These are phyloP conservation scores for Leccinum ochraceum DNA, from an alignment of 768 basidiomycete genomes.

Conservation along the genomic window DNA sequence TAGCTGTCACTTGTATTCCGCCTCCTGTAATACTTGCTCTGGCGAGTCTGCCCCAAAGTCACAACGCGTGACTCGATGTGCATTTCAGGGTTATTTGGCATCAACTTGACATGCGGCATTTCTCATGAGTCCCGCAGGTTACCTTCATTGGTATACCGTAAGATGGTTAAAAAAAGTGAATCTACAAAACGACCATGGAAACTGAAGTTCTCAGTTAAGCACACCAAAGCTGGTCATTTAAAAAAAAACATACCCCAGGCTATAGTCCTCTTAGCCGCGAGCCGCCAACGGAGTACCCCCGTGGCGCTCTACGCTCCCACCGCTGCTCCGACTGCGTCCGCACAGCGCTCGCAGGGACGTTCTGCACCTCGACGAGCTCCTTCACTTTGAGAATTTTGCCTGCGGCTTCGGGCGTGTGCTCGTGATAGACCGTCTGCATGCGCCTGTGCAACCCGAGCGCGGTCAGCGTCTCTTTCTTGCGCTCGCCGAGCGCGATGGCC, in stretches of 20 bases:
- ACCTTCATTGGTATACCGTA: neutral
- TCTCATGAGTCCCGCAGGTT: neutral
- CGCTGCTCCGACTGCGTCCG: constrained; percentile 71
- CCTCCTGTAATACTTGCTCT: neutral
- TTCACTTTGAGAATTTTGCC: constrained; percentile 88
- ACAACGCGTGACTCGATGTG: neutral
- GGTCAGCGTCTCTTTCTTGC: constrained; percentile 71
- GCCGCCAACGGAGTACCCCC: constrained; percentile 63
- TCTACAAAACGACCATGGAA: neutral
- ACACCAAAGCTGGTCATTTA: neutral
- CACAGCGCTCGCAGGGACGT: constrained; percentile 70
- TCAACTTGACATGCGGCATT: neutral
- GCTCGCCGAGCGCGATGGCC: constrained; percentile 76
- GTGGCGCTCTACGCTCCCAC: constrained; percentile 60
- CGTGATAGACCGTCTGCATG: constrained; percentile 67
- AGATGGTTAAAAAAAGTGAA: neutral
- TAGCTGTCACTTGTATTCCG: neutral
- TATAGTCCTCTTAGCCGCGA: constrained; percentile 32
- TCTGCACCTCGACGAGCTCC: constrained; percentile 87
- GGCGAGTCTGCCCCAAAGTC: neutral
- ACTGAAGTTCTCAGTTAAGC: constrained; percentile 1
- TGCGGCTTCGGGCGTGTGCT: constrained; percentile 69
- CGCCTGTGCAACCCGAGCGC: constrained; percentile 83
- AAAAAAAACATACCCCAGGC: constrained; percentile 4
- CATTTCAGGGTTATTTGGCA: neutral